Evolutionary conservation across 352 stramenopile species (phyloP), one percentile per base, ranked within the genome.

Genomic region (Thalassiosira livingstoniorum): DNA sequence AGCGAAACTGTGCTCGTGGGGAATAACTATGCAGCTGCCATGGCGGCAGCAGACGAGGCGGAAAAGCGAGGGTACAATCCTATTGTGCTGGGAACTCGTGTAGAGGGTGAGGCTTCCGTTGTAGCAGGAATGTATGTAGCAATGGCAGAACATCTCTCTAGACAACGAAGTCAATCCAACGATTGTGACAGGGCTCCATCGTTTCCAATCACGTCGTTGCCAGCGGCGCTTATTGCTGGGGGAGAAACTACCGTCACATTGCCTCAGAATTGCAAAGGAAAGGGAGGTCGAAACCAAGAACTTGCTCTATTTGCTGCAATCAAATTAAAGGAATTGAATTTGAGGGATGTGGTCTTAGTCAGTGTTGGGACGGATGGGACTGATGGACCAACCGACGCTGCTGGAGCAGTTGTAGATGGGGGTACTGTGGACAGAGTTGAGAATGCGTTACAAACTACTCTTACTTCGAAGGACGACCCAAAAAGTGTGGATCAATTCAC

Each of bases 271-370:
- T 86, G 60, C 61, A 70, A 61, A 53, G 92, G 93, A 53, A 90
- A 92, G 61, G 93, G 93, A 21, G 93, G 93, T 21, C 76, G 93
- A 25, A 96, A 96, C 81, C 92, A 96, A 85, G 92, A 96, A 87
- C 77, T 96, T 51, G 90, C 90, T 27, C 75, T 96, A 13, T 80
- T 82, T 35, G 90, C 90, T 32, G 92, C 92, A 21, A 71, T 95
- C n/a, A 74, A 89, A 76, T 73, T 96, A 53, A 70, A 89, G 0
- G 66, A 86, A 42, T 72, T 92, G 29, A 55, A 63, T 21, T 77
- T 95, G 60, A 77, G 83, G 54, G 86, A 94, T 83, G 80, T 92
- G 23, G 83, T 94, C 43, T 34, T 94, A 21, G 84, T 83, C 4
- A 90, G 81, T 72, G 85, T 89, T 18, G 93, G 92, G 10, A 96